Percentiles rank a stretch among this genome's conserved stretches.
Evolutionary conservation across 257 asterid species (phyloP).

Genomic region (Fraxinus quadrangulata): DNA sequence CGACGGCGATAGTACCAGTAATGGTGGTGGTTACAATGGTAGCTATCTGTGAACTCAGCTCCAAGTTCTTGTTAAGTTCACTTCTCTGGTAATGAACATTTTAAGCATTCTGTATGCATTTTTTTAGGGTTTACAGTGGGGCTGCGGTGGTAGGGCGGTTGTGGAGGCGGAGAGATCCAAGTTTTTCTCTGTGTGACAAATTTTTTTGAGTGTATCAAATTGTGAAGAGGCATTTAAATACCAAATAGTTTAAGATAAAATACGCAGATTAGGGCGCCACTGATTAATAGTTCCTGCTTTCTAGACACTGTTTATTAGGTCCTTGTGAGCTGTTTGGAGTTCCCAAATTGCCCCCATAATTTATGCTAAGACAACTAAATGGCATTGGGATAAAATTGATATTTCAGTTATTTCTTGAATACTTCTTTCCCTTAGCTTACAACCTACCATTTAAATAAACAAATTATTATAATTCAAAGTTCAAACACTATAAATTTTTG

Average conservation of each 20-base stretch:
- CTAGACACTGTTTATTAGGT: slow-evolving; percentile 22
- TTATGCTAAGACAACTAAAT: background rate
- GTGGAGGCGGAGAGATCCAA: slow-evolving; percentile 27
- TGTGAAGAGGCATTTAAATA: slow-evolving; percentile 38
- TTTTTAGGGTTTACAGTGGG: background rate
- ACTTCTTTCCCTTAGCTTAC: no score
- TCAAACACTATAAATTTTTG: background rate
- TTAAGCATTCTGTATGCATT: slow-evolving; percentile 10
- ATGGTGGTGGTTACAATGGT: background rate
- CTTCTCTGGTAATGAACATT: slow-evolving; percentile 33
- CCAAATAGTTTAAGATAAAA: slow-evolving; percentile 17
- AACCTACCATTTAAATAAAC: background rate
- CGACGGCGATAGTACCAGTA: slow-evolving; percentile 15
- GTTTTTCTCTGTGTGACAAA: slow-evolving; percentile 36
- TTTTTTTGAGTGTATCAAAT: slow-evolving; percentile 34
- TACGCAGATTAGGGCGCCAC: slow-evolving; percentile 48
- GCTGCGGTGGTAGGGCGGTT: background rate
- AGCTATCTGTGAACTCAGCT: slow-evolving; percentile 12
- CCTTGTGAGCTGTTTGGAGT: slow-evolving; percentile 10
- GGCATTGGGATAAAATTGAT: background rate
- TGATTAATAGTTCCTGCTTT: slow-evolving; percentile 37
- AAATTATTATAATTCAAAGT: background rate
- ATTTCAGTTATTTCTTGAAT: background rate
- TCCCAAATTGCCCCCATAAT: slow-evolving; percentile 22
- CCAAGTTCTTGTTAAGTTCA: slow-evolving; percentile 13